Conservation (phyloP, 2,329 filamentous ascomycete species). For the Tolypocladium endophyticum region DNA sequence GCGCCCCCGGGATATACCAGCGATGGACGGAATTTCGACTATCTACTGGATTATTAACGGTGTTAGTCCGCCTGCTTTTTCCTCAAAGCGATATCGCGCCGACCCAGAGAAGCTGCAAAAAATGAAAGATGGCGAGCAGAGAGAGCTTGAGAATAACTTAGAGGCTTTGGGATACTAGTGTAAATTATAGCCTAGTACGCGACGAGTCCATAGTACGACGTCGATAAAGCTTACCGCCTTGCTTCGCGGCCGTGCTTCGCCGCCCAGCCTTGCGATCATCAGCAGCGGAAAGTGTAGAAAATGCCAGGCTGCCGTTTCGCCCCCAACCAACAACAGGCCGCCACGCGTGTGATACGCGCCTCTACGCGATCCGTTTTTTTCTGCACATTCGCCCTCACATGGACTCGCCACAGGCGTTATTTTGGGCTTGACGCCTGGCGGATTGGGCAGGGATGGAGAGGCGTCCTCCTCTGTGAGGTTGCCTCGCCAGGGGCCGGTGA, state of each 20-base stretch:
- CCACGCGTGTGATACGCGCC: background rate
- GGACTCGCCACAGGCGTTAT: background rate
- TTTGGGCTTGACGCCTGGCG: background rate
- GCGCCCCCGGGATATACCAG: background rate
- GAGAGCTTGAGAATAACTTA: background rate
- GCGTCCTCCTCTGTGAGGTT: background rate
- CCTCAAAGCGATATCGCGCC: background rate
- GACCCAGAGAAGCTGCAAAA: background rate
- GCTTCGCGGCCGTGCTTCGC: background rate
- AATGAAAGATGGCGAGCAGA: background rate
- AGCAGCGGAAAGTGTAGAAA: background rate
- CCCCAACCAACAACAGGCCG: background rate
- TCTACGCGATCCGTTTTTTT: too few species aligned
- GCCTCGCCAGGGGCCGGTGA: background rate
- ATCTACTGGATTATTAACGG: background rate
- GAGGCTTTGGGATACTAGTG: background rate
- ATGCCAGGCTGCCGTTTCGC: background rate
- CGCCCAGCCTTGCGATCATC: background rate
- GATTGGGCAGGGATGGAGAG: background rate
- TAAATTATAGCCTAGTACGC: background rate
- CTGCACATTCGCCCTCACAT: background rate
- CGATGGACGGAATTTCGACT: background rate
- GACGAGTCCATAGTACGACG: background rate
- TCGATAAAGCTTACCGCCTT: too few species aligned
- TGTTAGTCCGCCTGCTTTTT: background rate